Evolutionary conservation across 2,329 filamentous ascomycete species (phyloP).

Genomic region (Penicillium frequentans): DNA sequence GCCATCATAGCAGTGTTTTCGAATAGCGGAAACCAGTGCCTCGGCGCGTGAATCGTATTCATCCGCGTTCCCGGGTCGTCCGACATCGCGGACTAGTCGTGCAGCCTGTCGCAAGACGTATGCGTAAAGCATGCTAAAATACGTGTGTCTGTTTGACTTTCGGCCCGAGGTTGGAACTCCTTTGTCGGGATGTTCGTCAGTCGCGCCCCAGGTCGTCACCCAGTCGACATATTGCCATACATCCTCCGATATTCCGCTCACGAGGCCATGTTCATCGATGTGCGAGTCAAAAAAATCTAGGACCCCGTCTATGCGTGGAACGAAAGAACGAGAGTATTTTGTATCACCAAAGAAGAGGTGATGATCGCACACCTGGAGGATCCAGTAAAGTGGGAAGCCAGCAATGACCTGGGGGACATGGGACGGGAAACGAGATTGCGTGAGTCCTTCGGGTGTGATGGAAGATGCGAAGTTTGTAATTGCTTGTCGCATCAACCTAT

Average conservation of each 20-base stretch:
- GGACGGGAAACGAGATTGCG: conserved; percentile 32
- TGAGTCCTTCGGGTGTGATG: conserved; percentile 27
- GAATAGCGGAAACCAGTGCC: conserved; percentile 21
- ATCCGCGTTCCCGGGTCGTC: conserved; percentile 30
- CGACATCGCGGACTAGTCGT: conserved; percentile 30
- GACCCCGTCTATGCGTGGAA: conserved; percentile 25
- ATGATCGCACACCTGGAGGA: conserved; percentile 33
- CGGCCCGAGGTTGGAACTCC: conserved; percentile 43
- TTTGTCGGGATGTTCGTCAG: conserved; percentile 33
- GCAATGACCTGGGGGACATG: conserved; percentile 32
- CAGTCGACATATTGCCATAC: conserved; percentile 39
- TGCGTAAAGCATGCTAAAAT: conserved; percentile 43
- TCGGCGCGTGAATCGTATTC: conserved; percentile 28
- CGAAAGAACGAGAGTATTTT: conserved; percentile 19
- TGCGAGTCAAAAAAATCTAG: conserved; percentile 25
- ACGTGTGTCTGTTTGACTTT: conserved; percentile 40
- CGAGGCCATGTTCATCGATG: conserved; percentile 20
- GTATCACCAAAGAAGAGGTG: conserved; percentile 32
- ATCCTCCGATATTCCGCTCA: conserved; percentile 23
- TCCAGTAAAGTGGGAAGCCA: conserved; percentile 35
- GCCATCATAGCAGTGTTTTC: conserved; percentile 31
- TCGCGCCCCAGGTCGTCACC: conserved; percentile 33
- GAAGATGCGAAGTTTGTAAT: conserved; percentile 34
- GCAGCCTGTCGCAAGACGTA: conserved; percentile 38
- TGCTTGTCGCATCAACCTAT: conserved; percentile 33